Evolutionary conservation across 1,139 yeast species (phyloP), one percentile per base, ranked within the genome.

Genomic region (Yamadazyma dendronema): DNA sequence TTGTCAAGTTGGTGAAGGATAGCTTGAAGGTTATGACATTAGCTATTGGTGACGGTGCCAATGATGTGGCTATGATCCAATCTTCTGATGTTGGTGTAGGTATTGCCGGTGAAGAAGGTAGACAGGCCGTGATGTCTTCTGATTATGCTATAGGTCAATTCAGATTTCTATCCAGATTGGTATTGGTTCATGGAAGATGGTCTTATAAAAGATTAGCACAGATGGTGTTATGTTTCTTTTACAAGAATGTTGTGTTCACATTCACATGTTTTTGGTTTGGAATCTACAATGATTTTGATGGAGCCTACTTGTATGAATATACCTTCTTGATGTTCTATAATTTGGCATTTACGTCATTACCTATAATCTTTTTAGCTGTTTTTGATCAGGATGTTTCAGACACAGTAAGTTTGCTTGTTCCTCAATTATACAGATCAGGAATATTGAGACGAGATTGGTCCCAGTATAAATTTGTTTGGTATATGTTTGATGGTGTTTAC

Each of bases 61-160:
- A 79, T 52, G 84, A 79, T 56, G 84, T 79, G 34, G 81, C 84
- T 7, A 79, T 79, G 84, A 79, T 79, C 46, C 84, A 79, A 56
- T 75, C 82, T 8, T 81, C 84, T 3, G 74, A 79, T 54, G 76
- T 79, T 33, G 84, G 84, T 38, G 76, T 79, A 33, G 84, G 84
- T 48, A 79, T 79, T 48, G 84, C 83, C 4, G 84, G 84, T 43
- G 83, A 78, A 57, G 84, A 79, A 59, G 84, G 84, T 46, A 60
- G 84, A 48, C 84, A 78, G 53, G 84, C 84, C 1, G 84, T 74
- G 8, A 79, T 79, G 84, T 75, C 82, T 2, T 74, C 83, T 1
- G 84, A 79, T 56, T 79, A 78, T 54, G 84, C 80, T n/a, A 61
- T 79, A 47, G 84, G 82, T 4, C 84, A 79, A 52, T 79, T 79